A percentile compares a stretch with the other conserved stretches of the same genome.
Conservation (phyloP, 805 yeast genomes). For the Candida anglica region DNA sequence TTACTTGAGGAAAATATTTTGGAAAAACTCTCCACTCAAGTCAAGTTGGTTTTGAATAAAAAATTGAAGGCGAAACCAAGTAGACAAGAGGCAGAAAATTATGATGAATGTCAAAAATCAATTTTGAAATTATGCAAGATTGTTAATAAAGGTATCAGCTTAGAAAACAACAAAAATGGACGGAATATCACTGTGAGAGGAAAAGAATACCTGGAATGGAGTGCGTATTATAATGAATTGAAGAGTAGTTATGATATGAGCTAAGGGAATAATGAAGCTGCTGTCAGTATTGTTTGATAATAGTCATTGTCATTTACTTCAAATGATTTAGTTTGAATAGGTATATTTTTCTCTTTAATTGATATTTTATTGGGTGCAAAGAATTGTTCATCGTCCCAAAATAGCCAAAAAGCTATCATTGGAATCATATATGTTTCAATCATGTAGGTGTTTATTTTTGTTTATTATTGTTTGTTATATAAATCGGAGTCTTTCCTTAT, state of each 20-base stretch:
- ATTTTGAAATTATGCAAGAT: conserved; percentile 25
- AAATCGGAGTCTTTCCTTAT: not conserved
- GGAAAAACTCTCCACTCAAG: conserved; percentile 33
- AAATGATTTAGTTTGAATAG: no score
- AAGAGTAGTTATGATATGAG: not conserved
- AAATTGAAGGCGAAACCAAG: conserved; percentile 59
- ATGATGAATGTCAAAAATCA: conserved; percentile 42
- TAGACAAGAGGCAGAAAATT: conserved; percentile 62
- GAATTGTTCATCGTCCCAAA: no score
- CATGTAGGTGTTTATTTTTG: no score
- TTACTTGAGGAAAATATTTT: conserved; percentile 11
- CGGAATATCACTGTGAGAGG: conserved; percentile 1
- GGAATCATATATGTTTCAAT: no score
- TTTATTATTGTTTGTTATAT: no score
- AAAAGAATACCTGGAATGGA: conserved; percentile 1
- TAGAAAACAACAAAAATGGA: conserved; percentile 1
- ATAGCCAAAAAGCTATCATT: no score
- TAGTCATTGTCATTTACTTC: no score
- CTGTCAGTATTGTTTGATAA: no score
- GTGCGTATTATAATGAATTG: not conserved
- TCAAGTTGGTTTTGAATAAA: conserved; percentile 33
- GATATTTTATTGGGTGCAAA: no score
- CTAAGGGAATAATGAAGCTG: no score
- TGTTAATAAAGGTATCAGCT: conserved; percentile 8
- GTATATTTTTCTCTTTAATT: no score